Percentiles rank a stretch among this genome's conserved stretches.
Evolutionary conservation across 345 rosid genomes (phyloP).

Genomic region (Isatis tinctoria): DNA sequence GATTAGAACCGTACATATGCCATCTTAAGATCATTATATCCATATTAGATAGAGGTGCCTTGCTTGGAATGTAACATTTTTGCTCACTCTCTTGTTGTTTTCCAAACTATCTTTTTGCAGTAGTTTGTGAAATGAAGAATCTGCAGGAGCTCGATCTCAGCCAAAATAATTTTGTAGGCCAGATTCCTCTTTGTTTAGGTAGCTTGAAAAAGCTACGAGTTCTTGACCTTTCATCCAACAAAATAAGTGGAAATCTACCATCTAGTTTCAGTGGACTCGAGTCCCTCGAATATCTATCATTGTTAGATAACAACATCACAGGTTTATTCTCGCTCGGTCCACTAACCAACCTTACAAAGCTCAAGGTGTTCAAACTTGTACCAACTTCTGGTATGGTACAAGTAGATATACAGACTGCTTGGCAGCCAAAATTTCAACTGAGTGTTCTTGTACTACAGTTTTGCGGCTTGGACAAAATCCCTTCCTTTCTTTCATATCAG

Average conservation of each 20-base stretch:
- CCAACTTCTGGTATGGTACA: not conserved
- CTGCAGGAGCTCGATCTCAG: not conserved
- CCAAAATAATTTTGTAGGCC: not conserved
- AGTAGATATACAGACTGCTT: not conserved
- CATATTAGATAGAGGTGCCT: too few species aligned
- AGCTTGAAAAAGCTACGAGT: not conserved
- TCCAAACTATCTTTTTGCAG: not conserved
- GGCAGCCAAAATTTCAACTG: constrained; percentile 17
- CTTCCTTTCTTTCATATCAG: constrained; percentile 11
- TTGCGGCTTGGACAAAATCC: constrained; percentile 5
- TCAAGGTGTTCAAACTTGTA: constrained; percentile 16
- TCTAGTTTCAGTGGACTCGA: not conserved
- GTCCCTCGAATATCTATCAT: constrained; percentile 16
- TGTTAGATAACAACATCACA: constrained; percentile 1
- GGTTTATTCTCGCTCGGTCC: not conserved
- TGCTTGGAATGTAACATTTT: too few species aligned
- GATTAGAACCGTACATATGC: not conserved
- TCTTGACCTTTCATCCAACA: constrained; percentile 17
- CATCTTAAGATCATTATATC: not conserved
- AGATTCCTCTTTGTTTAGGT: constrained; percentile 9
- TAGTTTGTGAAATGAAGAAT: constrained; percentile 1
- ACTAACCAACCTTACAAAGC: constrained; percentile 22
- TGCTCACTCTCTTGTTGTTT: not conserved
- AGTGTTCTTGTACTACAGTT: not conserved
- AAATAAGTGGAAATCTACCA: constrained; percentile 1